Evolutionary conservation across 2,329 filamentous ascomycete species (phyloP), one percentile per base, ranked within the genome.

Genomic region (Microdochium nivale): DNA sequence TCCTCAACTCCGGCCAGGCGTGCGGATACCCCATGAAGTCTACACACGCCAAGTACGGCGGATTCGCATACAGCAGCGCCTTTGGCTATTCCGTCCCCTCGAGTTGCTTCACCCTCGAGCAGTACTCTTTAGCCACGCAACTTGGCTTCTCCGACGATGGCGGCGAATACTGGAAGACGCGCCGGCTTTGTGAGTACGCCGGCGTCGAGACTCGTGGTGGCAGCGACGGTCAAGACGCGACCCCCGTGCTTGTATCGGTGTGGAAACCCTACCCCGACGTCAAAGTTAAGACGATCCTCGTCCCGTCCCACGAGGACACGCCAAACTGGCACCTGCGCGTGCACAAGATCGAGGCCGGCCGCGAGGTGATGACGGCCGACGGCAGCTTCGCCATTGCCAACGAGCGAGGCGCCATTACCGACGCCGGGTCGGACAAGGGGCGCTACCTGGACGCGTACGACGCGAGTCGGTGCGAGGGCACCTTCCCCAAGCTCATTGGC

Each of bases 21-120:
- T 91, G 87, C 67, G 84, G 87, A 65, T 91, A 91, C 63, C 84
- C 87, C 0, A 84, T 91, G 74, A 88, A 88, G 67, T 87, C 85
- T 51, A 88, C 87, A 0, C 87, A 91, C 65, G 86, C 87, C 55
- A 91, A 91, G 62, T 91, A 91, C 65, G 87, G 87, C 47, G 79
- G 81, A 54, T 90, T 91, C 62, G 86, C 86, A 5, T 91, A 91
- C 68, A 87, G 82, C 61, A 84, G 84, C 50, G 80, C 84, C 0
- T 91, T 88, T 64, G 86, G 77, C 21, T 91, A 90, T 69, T 88
- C 84, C 0, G 87, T 90, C 0, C 86, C 87, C 0, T 87, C 87
- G 0, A 87, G 88, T 0, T 77, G 83, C 19, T 88, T 89, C 65
- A 84, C 84, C 1, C 77, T 91, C 1, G 86, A 90, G 64, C 87